phyloP scores from a whole-genome alignment of 441 rosid species.

The Metrosideros polymorpha region DNA sequence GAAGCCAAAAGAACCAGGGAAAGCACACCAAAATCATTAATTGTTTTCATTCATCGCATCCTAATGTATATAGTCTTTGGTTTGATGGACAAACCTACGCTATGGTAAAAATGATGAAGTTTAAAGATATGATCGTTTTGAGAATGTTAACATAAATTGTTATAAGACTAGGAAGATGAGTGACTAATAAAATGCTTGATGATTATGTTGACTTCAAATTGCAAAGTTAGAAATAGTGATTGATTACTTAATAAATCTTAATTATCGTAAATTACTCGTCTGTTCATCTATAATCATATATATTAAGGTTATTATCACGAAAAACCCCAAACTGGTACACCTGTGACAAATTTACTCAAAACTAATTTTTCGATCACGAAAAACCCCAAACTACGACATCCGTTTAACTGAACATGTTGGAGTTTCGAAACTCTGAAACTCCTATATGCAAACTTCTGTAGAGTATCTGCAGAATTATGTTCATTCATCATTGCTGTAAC shows the following conservation, averaged over 20 bases:
- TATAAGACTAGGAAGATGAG: not conserved
- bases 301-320: too few species aligned
- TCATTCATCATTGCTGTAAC: not conserved
- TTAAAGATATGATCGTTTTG: not conserved
- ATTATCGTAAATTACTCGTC: too few species aligned
- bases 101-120: accelerated
- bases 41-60: not conserved
- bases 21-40: constrained; percentile 40
- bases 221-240: not conserved
- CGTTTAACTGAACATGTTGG: too few species aligned
- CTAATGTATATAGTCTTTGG: not conserved
- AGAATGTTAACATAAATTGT: accelerated
- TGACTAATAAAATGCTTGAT: not conserved
- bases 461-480: not conserved
- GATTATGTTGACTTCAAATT: not conserved
- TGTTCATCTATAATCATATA: too few species aligned
- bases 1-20: constrained; percentile 85
- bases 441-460: not conserved
- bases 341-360: too few species aligned
- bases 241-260: too few species aligned
- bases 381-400: too few species aligned
- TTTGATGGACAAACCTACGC: not conserved
- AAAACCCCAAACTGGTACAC: too few species aligned
- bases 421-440: too few species aligned
- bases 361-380: too few species aligned